phyloP scores from a whole-genome alignment of 208 protist genomes.

The Leishmania amazonensis region DNA sequence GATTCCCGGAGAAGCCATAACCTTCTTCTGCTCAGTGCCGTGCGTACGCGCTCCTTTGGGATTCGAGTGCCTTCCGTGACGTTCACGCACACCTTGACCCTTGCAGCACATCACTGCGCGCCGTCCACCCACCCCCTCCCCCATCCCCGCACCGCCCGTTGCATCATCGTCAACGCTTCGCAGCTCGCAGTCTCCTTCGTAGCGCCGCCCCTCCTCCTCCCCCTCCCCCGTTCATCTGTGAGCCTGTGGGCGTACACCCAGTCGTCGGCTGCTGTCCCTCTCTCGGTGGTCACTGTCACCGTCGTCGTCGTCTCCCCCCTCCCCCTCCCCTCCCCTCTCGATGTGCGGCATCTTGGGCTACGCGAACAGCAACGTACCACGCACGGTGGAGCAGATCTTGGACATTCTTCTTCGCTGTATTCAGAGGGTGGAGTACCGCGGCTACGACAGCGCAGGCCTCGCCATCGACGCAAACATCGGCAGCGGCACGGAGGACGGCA shows the following conservation, averaged over 20 bases:
- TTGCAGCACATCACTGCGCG: background rate
- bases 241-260: background rate
- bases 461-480: slow-evolving; percentile 49
- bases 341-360: slow-evolving; percentile 94
- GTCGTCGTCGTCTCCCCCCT: background rate
- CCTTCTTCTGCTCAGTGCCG: no score
- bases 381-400: slow-evolving; percentile 60
- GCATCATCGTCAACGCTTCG: no score
- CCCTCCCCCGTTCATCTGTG: background rate
- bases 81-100: background rate
- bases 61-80: background rate
- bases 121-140: no score
- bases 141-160: no score
- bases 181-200: no score
- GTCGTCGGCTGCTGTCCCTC: background rate
- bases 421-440: slow-evolving; percentile 94
- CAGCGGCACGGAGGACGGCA: background rate
- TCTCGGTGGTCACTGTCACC: background rate
- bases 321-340: background rate
- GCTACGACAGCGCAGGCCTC: slow-evolving; percentile 96
- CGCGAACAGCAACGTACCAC: slow-evolving; percentile 40
- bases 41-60: no score
- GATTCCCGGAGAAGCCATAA: no score
- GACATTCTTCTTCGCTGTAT: slow-evolving; percentile 84
- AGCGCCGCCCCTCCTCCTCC: background rate